Evolutionary conservation across 192 early-diverging fungal genomes (phyloP).

Genomic region (Dissophora ornata): DNA sequence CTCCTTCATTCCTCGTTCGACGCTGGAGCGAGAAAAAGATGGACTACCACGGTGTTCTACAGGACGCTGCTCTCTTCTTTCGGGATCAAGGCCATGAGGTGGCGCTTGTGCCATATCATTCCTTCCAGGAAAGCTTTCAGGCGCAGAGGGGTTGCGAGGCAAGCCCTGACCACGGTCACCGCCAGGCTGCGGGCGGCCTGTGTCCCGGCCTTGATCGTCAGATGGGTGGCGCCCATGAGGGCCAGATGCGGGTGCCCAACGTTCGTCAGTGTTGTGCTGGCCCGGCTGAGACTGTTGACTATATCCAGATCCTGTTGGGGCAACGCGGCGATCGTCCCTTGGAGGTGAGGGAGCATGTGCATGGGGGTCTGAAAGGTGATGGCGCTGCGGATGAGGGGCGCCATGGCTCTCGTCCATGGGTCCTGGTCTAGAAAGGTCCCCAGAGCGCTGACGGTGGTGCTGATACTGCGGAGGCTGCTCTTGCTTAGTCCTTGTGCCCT

Average conservation of each 20-base stretch:
- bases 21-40: background rate
- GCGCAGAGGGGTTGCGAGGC: conserved; percentile 6
- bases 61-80: conserved; percentile 13
- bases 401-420: conserved; percentile 26
- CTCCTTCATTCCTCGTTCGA: conserved; percentile 14
- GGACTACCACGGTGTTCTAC: conserved; percentile 7
- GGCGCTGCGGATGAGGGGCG: conserved; percentile 7
- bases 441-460: conserved; percentile 45
- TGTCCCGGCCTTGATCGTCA: conserved; percentile 27
- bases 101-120: background rate
- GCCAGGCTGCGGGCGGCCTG: conserved; percentile 4
- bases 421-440: conserved; percentile 18
- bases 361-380: conserved; percentile 31
- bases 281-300: background rate
- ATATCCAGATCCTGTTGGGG: conserved; percentile 1
- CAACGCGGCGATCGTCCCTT: conserved; percentile 33
- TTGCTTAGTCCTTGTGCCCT: conserved; percentile 22
- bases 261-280: conserved; percentile 23
- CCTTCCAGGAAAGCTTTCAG: conserved; percentile 11
- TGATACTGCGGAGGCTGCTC: conserved; percentile 33
- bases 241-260: conserved; percentile 1
- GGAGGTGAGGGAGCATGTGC: conserved; percentile 37
- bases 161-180: background rate
- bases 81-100: background rate
- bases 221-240: conserved; percentile 41